Evolutionary conservation across 1,139 yeast species (phyloP), one percentile per base, ranked within the genome.

Genomic region (Candida sanyaensis): DNA sequence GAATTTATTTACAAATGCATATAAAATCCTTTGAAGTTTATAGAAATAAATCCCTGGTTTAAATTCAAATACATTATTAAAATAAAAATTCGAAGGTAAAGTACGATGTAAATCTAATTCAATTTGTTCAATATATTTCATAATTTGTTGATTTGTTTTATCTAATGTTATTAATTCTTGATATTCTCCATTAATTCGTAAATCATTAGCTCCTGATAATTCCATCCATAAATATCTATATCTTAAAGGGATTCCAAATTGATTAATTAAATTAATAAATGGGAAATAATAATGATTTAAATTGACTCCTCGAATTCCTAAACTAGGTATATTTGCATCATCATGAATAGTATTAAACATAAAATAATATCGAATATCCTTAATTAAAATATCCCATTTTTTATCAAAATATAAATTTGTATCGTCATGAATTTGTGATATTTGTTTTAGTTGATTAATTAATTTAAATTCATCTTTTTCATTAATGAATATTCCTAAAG

Each of bases 81-180:
- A 82, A 58, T 77, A 80, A 10, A 77, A 75, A 53, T 82, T 82
- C 43, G 75, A 68, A 1, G 85, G 84, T 68, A 82, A 72, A 0
- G 87, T 82, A 28, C 87, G 66, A 51, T 77, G 77, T 31, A 81
- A 60, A 53, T 82, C 87, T 43, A 81, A 64, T 41, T 80, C 76
- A 30, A 82, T 79, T 54, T 82, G 86, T 13, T 68, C 64, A n/a
- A 79, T 66, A 11, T 78, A 72, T 12, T 65, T 69, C 4, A 50
- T 3, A 45, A 53, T 27, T 55, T 56, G 1, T 51, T 47, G n/a
- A 58, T 47, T 41, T 42, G 9, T 45, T 9, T 23, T 26, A 9
- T 10, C 21, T 10, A 23, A 6, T 6, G 11, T 23, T 17, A 64
- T 49, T 17, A 68, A 50, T 30, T 64, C 62, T 17, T 73, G 75